A percentile compares a stretch with the other conserved stretches of the same genome.
These are phyloP conservation scores for Taiwanofungus camphoratus DNA, from an alignment of 1,284 basidiomycete species.

Conservation along the genomic window DNA sequence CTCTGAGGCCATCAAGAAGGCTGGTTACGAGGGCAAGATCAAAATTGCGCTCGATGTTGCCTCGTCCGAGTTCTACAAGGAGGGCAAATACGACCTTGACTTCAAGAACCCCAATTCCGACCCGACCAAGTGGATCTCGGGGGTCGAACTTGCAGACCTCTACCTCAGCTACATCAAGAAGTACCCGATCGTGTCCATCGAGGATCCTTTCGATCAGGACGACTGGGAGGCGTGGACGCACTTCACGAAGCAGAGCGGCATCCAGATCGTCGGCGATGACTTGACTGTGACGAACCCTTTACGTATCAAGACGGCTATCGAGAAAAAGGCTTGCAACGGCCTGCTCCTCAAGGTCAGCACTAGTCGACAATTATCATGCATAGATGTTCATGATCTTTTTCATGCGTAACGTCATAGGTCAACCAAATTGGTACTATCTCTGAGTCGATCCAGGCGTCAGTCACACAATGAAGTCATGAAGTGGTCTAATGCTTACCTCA, in stretches of 20 bases:
- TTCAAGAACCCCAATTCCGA: slow-evolving; percentile 99
- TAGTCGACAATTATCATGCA: too few species aligned
- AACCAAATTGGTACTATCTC: slow-evolving; percentile 99
- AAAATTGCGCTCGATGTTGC: slow-evolving; percentile 99
- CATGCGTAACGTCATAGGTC: slow-evolving; percentile 40
- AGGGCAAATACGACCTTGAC: slow-evolving; percentile 99
- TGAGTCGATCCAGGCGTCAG: slow-evolving; percentile 94
- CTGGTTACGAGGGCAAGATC: slow-evolving; percentile 97
- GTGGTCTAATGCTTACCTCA: neutral
- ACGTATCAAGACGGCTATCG: slow-evolving; percentile 98
- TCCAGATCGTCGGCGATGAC: slow-evolving; percentile 97
- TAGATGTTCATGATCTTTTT: too few species aligned
- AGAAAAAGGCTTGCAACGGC: slow-evolving; percentile 99
- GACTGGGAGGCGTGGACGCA: slow-evolving; percentile 98
- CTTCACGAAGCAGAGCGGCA: slow-evolving; percentile 73
- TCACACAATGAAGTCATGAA: slow-evolving; percentile 14
- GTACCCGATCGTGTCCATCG: slow-evolving; percentile 96
- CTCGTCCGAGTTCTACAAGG: slow-evolving; percentile 99
- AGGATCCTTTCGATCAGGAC: slow-evolving; percentile 99
- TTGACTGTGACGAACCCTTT: slow-evolving; percentile 98
- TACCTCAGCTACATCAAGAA: slow-evolving; percentile 86
- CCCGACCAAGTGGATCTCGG: slow-evolving; percentile 92
- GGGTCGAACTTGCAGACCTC: slow-evolving; percentile 88
- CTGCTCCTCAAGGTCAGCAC: slow-evolving; percentile 84
- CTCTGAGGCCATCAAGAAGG: slow-evolving; percentile 93